A percentile compares a stretch with the other conserved stretches of the same genome.
phyloP scores from a whole-genome alignment of 2,329 filamentous ascomycete species.

The Fusarium continuum region DNA sequence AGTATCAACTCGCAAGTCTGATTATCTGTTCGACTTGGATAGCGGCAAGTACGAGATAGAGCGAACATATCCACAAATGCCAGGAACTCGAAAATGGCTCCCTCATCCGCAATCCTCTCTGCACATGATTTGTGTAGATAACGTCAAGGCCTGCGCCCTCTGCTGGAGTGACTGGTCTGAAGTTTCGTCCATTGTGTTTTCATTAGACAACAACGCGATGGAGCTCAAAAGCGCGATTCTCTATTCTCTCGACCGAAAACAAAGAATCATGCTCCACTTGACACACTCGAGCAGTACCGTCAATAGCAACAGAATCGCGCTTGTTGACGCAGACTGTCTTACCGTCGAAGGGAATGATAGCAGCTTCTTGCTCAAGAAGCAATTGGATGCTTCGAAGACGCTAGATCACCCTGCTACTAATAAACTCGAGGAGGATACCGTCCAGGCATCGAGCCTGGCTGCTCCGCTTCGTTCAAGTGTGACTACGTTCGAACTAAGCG shows the following conservation, averaged over 20 bases:
- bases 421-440: not conserved
- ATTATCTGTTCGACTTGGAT: constrained; percentile 44
- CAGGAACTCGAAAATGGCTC: constrained; percentile 32
- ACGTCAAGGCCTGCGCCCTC: constrained; percentile 36
- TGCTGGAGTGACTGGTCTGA: constrained; percentile 45
- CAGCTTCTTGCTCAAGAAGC: not conserved
- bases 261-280: constrained; percentile 25
- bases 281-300: not conserved
- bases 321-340: constrained; percentile 20
- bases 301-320: constrained; percentile 3
- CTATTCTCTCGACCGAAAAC: constrained; percentile 25
- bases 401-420: not conserved
- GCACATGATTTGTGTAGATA: constrained; percentile 46
- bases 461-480: not conserved
- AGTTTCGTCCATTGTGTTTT: constrained; percentile 19
- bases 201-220: constrained; percentile 7
- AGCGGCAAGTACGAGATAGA: constrained; percentile 33
- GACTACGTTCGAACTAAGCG: not conserved
- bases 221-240: constrained; percentile 38
- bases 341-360: not conserved
- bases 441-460: not conserved
- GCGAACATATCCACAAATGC: not conserved
- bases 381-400: not conserved
- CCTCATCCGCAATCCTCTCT: constrained; percentile 30
- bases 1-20: constrained; percentile 45